Evolutionary conservation across 148 eudicot genomes (phyloP), one percentile per base, ranked within the genome.

Genomic region (Rhododendron vialii): DNA sequence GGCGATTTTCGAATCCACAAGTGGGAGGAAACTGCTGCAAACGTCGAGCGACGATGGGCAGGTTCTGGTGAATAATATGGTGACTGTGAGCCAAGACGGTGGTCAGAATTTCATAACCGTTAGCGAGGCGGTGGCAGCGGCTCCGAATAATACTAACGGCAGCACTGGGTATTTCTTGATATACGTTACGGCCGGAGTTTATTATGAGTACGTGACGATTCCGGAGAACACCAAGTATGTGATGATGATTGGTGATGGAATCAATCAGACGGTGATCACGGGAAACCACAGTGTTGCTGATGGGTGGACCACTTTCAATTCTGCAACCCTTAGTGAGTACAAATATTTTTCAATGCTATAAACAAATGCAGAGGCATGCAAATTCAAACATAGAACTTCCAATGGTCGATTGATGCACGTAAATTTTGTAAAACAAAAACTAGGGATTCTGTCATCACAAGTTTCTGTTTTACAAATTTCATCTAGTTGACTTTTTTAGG

Each of bases 171-270:
- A 95, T 69, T 96, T 88, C 41, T 77, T 96, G 89, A 94, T 96
- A 4, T 91, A 95, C 71, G 91, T 96, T 4, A 92, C 84, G 7
- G 93, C 89, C 0, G 99, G 99, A 1, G 86, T 93, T 1, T 96
- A 96, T 38, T 89, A 92, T 35, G 99, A 96, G 79, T 91, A 94
- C 81, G 93, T 95, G 1, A 80, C 89, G 22, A 87, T 96, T 78
- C 91, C 89, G 9, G 94, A 93, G 89, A 92, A 93, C 38, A 91
- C 94, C 88, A 93, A 76, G 67, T 93, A 91, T 69, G 43, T 96
- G 83, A 92, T 96, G 99, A 92, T 96, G 92, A 87, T 96, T 22
- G 99, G 99, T 3, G 99, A 95, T 61, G 99, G 99, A 3, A 95
- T 96, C 61, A 96, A 96, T 81, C 92, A 90, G 85, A 96, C 99